A percentile compares a stretch with the other conserved stretches of the same genome.
phyloP scores from a whole-genome alignment of 768 basidiomycete genomes.

The Lyophyllum atratum region DNA sequence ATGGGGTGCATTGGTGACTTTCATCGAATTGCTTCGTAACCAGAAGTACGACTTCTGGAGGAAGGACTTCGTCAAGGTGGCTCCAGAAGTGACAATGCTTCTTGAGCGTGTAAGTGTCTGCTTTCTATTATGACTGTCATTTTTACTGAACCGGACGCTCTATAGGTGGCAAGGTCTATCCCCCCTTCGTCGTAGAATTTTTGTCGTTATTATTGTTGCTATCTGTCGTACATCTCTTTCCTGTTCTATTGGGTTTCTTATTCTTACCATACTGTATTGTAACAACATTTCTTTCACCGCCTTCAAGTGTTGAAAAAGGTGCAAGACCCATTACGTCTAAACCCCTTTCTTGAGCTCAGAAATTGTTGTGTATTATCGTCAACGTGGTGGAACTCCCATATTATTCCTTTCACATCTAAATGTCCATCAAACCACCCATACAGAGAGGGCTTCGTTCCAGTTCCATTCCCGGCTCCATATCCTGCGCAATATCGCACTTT shows the following conservation, averaged over 20 bases:
- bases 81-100: conserved; percentile 83
- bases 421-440: conserved; percentile 37
- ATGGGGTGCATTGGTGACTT: conserved; percentile 92
- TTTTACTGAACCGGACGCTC: conserved; percentile 5
- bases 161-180: conserved; percentile 75
- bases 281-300: conserved; percentile 61
- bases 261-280: conserved; percentile 82
- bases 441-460: conserved; percentile 47
- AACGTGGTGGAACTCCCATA: background rate
- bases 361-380: background rate
- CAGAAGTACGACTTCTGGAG: conserved; percentile 90
- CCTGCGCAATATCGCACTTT: conserved; percentile 7
- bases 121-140: conserved; percentile 8
- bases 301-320: conserved; percentile 56
- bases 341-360: conserved; percentile 3
- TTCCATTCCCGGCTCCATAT: conserved; percentile 39
- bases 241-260: conserved; percentile 62
- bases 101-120: conserved; percentile 72
- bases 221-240: conserved; percentile 81
- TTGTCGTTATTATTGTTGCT: conserved; percentile 67
- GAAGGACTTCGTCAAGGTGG: conserved; percentile 82
- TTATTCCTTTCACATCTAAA: background rate
- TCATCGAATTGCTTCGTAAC: conserved; percentile 91
- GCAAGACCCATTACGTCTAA: conserved; percentile 9
- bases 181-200: conserved; percentile 70